Evolutionary conservation across 352 stramenopile species (phyloP).

Genomic region (Pythium sp.): DNA sequence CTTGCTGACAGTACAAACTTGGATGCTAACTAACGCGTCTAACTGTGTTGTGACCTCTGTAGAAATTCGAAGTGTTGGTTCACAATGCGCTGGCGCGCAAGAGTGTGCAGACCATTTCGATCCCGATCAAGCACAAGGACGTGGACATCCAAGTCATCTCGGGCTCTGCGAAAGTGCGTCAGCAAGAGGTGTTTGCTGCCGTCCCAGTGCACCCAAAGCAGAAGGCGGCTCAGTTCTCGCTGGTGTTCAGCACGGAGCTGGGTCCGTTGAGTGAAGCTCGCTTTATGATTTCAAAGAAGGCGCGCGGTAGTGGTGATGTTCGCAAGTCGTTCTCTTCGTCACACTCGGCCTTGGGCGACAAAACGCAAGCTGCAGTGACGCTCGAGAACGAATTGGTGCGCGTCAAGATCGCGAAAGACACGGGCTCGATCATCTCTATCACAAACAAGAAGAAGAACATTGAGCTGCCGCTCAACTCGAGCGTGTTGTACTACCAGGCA

Average conservation of each 20-base stretch:
- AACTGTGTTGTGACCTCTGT: not conserved
- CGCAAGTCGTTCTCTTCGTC: not conserved
- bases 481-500: slow-evolving; percentile 65
- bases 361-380: slow-evolving; percentile 28
- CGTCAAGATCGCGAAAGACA: slow-evolving; percentile 47
- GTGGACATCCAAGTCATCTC: slow-evolving; percentile 38
- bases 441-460: slow-evolving; percentile 75
- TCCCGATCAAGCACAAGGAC: slow-evolving; percentile 52
- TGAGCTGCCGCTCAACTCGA: slow-evolving; percentile 43
- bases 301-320: not conserved
- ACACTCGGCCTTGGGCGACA: not conserved
- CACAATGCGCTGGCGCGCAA: slow-evolving; percentile 67
- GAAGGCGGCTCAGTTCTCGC: slow-evolving; percentile 50
- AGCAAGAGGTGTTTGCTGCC: slow-evolving; percentile 48
- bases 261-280: slow-evolving; percentile 47
- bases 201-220: slow-evolving; percentile 52
- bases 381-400: slow-evolving; percentile 64
- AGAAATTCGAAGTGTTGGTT: slow-evolving; percentile 69
- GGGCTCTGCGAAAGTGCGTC: slow-evolving; percentile 32
- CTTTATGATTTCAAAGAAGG: slow-evolving; percentile 50
- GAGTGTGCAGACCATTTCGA: slow-evolving; percentile 50
- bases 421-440: slow-evolving; percentile 55
- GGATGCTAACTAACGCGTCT: not conserved
- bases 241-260: slow-evolving; percentile 66
- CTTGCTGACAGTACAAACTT: not conserved